A percentile compares a stretch with the other conserved stretches of the same genome.
Conservation (phyloP, 441 rosid species). For the Erodium trifolium region DNA sequence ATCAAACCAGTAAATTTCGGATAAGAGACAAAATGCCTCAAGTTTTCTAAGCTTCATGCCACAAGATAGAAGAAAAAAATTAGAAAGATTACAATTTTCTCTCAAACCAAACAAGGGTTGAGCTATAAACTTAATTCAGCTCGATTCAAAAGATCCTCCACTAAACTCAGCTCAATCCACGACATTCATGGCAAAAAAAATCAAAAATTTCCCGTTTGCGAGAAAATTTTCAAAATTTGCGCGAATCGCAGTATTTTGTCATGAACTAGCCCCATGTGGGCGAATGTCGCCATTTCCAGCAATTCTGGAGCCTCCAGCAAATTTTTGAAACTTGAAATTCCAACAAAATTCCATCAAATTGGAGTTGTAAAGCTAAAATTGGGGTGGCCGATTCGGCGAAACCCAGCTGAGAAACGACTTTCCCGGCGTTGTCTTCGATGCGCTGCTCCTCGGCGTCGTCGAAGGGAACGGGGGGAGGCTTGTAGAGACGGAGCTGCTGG, state of each 20-base stretch:
- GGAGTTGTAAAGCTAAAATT: no score
- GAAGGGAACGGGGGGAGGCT: slow-evolving; percentile 33
- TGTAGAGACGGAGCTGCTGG: slow-evolving; percentile 30
- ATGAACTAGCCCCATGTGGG: no score
- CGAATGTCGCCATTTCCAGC: no score
- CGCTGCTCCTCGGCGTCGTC: slow-evolving; percentile 54
- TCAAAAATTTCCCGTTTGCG: neutral
- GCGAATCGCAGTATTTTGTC: no score
- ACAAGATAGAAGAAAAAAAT: neutral
- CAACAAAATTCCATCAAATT: no score
- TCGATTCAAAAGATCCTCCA: neutral
- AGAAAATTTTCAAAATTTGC: no score
- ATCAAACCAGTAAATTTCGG: neutral
- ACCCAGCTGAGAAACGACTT: slow-evolving; percentile 71
- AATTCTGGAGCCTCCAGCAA: no score
- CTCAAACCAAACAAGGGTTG: neutral
- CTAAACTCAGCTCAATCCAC: slow-evolving; percentile 1
- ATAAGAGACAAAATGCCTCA: neutral
- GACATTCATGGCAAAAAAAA: no score
- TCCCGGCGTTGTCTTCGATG: slow-evolving; percentile 50
- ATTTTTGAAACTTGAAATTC: no score
- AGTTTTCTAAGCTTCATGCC: neutral
- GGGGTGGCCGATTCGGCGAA: slow-evolving; percentile 61
- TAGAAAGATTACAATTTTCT: neutral
- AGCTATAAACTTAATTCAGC: neutral